Conservation (phyloP, 352 stramenopile genomes). For the Saprolegnia diclina region DNA sequence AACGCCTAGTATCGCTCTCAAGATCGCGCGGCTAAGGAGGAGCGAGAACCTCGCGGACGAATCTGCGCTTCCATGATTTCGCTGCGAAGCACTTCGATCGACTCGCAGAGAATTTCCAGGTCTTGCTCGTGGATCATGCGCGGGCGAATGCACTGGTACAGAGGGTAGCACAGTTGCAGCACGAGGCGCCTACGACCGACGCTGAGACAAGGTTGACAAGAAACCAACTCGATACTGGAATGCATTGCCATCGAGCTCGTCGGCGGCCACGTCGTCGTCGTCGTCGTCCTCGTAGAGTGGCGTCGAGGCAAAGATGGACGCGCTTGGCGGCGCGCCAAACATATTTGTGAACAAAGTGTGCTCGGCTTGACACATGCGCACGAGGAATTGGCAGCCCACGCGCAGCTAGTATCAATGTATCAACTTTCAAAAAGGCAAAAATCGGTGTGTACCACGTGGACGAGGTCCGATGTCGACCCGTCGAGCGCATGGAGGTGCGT, state of each 20-base stretch:
- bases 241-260: slow-evolving; percentile 38
- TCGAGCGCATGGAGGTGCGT: slow-evolving; percentile 46
- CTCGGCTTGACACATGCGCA: slow-evolving; percentile 70
- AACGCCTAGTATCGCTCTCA: slow-evolving; percentile 7
- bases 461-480: slow-evolving; percentile 53
- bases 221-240: slow-evolving; percentile 50
- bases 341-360: slow-evolving; percentile 65
- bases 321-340: slow-evolving; percentile 57
- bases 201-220: background rate
- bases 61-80: slow-evolving; percentile 74
- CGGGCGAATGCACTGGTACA: slow-evolving; percentile 69
- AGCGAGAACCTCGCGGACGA: slow-evolving; percentile 34
- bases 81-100: slow-evolving; percentile 67
- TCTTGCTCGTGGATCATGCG: slow-evolving; percentile 68
- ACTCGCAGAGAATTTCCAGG: slow-evolving; percentile 68
- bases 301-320: slow-evolving; percentile 39
- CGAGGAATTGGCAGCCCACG: slow-evolving; percentile 51
- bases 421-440: background rate
- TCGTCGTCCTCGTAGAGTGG: slow-evolving; percentile 28
- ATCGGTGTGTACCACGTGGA: slow-evolving; percentile 38
- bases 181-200: slow-evolving; percentile 48
- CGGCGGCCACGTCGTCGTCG: slow-evolving; percentile 24
- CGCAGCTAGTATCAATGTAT: slow-evolving; percentile 38
- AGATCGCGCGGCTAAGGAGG: background rate
- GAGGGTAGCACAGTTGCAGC: slow-evolving; percentile 60